Evolutionary conservation across 1,139 yeast species (phyloP).

Genomic region (Nakaseomyces sp.): DNA sequence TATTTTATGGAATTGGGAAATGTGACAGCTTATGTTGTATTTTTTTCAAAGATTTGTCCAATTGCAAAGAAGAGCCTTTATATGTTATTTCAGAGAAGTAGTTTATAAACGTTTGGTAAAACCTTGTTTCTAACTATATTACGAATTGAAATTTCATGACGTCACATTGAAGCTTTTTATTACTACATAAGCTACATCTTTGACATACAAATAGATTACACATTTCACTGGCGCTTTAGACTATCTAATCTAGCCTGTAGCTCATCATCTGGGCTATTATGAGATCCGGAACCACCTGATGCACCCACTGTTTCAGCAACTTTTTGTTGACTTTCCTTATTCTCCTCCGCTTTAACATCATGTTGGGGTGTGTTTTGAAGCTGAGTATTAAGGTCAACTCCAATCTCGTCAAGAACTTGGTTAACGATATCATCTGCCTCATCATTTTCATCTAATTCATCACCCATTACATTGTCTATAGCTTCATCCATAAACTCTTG

Average conservation of each 20-base stretch:
- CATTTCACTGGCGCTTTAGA: constrained; percentile 47
- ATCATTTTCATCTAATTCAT: constrained; percentile 66
- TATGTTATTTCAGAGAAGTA: too few relatives aligned
- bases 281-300: constrained; percentile 32
- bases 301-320: constrained; percentile 46
- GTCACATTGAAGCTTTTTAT: too few relatives aligned
- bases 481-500: constrained; percentile 99
- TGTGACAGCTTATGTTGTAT: too few relatives aligned
- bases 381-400: constrained; percentile 66
- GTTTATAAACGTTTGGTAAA: not conserved
- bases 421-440: constrained; percentile 89
- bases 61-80: too few relatives aligned
- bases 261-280: constrained; percentile 60
- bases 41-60: too few relatives aligned
- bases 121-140: not conserved
- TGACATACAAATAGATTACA: too few relatives aligned
- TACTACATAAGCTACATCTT: not conserved
- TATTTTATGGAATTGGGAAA: not conserved
- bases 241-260: constrained; percentile 83
- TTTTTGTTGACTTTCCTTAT: constrained; percentile 29
- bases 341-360: constrained; percentile 29
- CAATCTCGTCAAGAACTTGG: constrained; percentile 91
- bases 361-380: constrained; percentile 63
- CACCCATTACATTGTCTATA: constrained; percentile 89
- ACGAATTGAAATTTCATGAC: too few relatives aligned